Conservation (phyloP, 495 filamentous ascomycete genomes). For the Talaromyces stipitatus region DNA sequence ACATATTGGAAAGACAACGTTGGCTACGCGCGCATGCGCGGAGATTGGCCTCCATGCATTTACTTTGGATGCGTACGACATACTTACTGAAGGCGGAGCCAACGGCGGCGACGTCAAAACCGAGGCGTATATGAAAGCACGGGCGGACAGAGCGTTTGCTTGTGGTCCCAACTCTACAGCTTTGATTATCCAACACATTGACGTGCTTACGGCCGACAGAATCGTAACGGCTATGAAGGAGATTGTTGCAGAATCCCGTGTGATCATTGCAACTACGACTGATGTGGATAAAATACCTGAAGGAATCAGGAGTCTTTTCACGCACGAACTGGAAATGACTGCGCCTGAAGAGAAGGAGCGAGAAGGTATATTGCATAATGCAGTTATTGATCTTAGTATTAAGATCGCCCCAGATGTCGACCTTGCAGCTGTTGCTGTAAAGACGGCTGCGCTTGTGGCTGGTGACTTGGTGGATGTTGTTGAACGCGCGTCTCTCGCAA, state of each 20-base stretch:
- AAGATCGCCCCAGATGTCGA: constrained; percentile 73
- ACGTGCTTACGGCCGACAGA: constrained; percentile 82
- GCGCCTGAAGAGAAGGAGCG: constrained; percentile 91
- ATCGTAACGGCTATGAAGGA: constrained; percentile 79
- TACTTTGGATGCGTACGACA: constrained; percentile 84
- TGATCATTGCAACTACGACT: constrained; percentile 87
- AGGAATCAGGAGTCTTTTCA: constrained; percentile 82
- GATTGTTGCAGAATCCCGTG: constrained; percentile 61
- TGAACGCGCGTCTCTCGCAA: constrained; percentile 74
- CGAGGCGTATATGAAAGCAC: constrained; percentile 77
- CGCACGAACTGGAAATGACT: constrained; percentile 88
- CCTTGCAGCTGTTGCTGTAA: constrained; percentile 73
- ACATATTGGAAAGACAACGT: constrained; percentile 77
- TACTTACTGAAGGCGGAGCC: constrained; percentile 78
- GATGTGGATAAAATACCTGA: constrained; percentile 92
- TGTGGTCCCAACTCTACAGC: constrained; percentile 78
- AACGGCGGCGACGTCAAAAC: constrained; percentile 89
- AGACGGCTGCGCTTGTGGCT: constrained; percentile 92
- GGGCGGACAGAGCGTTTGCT: constrained; percentile 79
- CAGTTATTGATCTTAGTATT: constrained; percentile 67
- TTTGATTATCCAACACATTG: constrained; percentile 80
- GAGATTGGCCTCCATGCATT: constrained; percentile 91
- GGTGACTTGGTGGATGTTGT: constrained; percentile 93
- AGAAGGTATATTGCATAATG: constrained; percentile 73
- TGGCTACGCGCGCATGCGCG: constrained; percentile 67